phyloP scores from a whole-genome alignment of 2,329 filamentous ascomycete species.

The Periconia digitata region DNA sequence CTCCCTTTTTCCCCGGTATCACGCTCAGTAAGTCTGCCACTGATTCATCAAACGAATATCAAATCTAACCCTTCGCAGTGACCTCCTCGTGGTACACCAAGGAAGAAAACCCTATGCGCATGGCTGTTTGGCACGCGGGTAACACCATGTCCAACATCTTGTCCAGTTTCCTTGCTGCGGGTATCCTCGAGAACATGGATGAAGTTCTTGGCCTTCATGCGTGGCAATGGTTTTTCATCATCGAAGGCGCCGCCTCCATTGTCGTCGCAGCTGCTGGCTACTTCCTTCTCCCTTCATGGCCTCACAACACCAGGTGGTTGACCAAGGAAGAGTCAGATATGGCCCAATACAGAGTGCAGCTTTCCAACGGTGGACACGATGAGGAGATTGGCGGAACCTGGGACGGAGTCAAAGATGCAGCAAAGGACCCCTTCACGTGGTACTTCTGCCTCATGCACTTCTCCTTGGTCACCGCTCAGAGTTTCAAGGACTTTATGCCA shows the following conservation, averaged over 20 bases:
- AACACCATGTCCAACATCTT: constrained; percentile 51
- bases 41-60: neutral
- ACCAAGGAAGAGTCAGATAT: constrained; percentile 22
- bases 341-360: constrained; percentile 29
- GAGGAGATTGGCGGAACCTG: constrained; percentile 45
- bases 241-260: constrained; percentile 59
- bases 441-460: constrained; percentile 47
- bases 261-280: constrained; percentile 36
- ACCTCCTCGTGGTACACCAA: constrained; percentile 53
- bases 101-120: constrained; percentile 47
- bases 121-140: constrained; percentile 51
- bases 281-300: constrained; percentile 39
- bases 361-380: constrained; percentile 32
- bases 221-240: constrained; percentile 52
- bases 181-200: constrained; percentile 49
- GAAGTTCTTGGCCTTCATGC: constrained; percentile 37
- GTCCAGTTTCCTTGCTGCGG: constrained; percentile 50
- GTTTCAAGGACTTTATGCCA: constrained; percentile 38
- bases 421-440: constrained; percentile 46
- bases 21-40: constrained; percentile 36
- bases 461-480: constrained; percentile 32
- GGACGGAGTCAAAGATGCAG: constrained; percentile 41
- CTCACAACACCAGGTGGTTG: constrained; percentile 16
- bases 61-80: constrained; percentile 7
- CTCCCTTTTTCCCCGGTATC: constrained; percentile 43